Evolutionary conservation across 768 basidiomycete genomes (phyloP).

Genomic region (Agrocybe pediades): DNA sequence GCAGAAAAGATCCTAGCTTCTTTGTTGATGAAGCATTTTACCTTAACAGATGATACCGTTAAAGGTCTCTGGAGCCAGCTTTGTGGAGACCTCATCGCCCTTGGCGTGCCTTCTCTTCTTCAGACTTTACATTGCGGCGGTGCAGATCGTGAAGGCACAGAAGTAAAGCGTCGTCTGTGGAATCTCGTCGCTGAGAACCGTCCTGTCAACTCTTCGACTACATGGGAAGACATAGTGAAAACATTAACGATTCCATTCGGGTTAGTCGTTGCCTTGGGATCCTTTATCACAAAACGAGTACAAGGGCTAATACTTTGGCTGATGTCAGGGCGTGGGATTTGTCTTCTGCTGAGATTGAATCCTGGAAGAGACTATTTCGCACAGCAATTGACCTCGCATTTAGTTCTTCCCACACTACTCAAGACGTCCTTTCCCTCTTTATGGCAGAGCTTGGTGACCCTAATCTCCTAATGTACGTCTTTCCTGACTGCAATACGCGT

Average conservation of each 20-base stretch:
- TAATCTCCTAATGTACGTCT: conserved; percentile 14
- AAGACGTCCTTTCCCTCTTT: conserved; percentile 28
- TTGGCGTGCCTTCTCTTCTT: conserved; percentile 41
- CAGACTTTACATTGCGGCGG: conserved; percentile 29
- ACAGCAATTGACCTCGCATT: conserved; percentile 28
- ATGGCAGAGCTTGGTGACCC: conserved; percentile 25
- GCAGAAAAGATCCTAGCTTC: conserved; percentile 49
- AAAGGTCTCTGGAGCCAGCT: conserved; percentile 47
- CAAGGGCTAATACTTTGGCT: too few relatives aligned
- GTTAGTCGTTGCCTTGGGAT: too few relatives aligned
- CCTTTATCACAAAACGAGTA: too few relatives aligned
- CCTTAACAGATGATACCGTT: conserved; percentile 38
- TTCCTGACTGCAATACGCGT: background rate
- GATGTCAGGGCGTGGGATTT: conserved; percentile 50
- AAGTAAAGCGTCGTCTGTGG: conserved; percentile 52
- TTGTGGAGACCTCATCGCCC: conserved; percentile 47
- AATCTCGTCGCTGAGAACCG: conserved; percentile 34
- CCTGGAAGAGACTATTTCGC: conserved; percentile 43
- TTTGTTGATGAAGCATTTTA: conserved; percentile 45
- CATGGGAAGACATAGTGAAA: conserved; percentile 43
- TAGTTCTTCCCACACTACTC: conserved; percentile 8
- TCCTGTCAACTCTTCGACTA: conserved; percentile 22
- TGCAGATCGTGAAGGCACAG: conserved; percentile 27
- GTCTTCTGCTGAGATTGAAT: conserved; percentile 38
- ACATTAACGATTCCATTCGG: conserved; percentile 51